Evolutionary conservation across 2,329 filamentous ascomycete species (phyloP).

Genomic region (Pseudocercospora fuligena): DNA sequence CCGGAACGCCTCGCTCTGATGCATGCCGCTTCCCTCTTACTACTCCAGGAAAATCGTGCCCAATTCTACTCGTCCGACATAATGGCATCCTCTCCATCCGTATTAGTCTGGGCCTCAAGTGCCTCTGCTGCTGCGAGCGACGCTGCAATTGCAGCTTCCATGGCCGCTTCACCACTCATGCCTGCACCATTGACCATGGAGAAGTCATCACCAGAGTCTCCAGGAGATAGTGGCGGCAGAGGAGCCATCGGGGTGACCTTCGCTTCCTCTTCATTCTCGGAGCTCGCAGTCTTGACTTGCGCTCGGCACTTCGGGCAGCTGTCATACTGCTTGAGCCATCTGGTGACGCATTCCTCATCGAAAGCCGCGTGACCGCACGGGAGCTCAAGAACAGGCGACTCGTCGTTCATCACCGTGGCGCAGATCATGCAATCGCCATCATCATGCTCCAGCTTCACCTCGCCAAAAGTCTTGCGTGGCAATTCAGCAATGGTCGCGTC

Average conservation of each 20-base stretch:
- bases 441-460: conserved; percentile 19
- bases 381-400: conserved; percentile 27
- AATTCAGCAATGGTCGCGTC: conserved; percentile 29
- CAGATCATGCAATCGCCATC: conserved; percentile 24
- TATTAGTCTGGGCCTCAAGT: not conserved
- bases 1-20: conserved; percentile 2
- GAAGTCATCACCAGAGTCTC: conserved; percentile 7
- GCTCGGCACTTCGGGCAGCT: conserved; percentile 34
- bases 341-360: conserved; percentile 29
- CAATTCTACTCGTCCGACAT: conserved; percentile 22
- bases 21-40: not conserved
- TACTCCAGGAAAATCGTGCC: not conserved
- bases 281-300: not conserved
- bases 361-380: conserved; percentile 32
- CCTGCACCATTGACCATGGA: conserved; percentile 7
- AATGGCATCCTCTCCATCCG: conserved; percentile 11
- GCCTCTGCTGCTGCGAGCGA: not conserved
- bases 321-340: conserved; percentile 31
- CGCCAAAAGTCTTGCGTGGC: conserved; percentile 21
- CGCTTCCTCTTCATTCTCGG: not conserved
- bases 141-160: conserved; percentile 12
- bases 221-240: not conserved
- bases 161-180: conserved; percentile 6
- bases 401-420: conserved; percentile 16
- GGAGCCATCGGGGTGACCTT: not conserved